Base-by-base conservation (phyloP, 2,329 filamentous ascomycete species). In the Fusarium cicatricum region DNA sequence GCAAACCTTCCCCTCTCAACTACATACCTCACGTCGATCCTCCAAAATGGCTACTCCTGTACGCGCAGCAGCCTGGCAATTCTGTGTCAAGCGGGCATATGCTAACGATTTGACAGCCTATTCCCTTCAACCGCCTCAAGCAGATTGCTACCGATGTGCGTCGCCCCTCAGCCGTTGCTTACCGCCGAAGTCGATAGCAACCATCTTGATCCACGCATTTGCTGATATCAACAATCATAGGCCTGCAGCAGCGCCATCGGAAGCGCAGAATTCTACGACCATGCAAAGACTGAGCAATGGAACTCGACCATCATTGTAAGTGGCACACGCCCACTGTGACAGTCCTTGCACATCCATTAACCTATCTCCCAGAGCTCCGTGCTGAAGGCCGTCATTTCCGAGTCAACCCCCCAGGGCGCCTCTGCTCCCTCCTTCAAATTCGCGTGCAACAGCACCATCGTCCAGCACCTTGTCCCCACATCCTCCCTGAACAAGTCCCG, bases 361-460 rank as follows among this genome's bases (percentile, higher is more conserved):
- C 58, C 21, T 17, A 26, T n/a, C 16, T 33, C 54, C 51, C 67
- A 92, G 89, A 91, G 89, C 80, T 85, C 82, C 51, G 90, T 94
- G 73, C 87, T 95, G 63, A 87, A 90, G 71, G 83, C 87, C 46
- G 82, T 94, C 64, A 91, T 94, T 75, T 87, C 88, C 65, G 90
- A 93, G 73, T 87, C 89, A 44, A 86, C 84, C 15, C 82, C 85
- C 15, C 74, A 82, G 41, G 77, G 82, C 58, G 79, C 81, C 57
- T 77, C 81, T 23, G 79, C 85, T 21, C 89, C 90, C 5, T 76
- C 80, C 14, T 97, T 88, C 85, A 98, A 98, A 78, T 98, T 94
- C 79, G 91, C 92, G 67, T 92, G 96, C 79, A 98, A 97, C 83
- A 96, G 91, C 81, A 98, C 94, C 65, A 97, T 98, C 72, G 96